Conservation (phyloP, 768 basidiomycete genomes). For the Hypholoma fasciculare region DNA sequence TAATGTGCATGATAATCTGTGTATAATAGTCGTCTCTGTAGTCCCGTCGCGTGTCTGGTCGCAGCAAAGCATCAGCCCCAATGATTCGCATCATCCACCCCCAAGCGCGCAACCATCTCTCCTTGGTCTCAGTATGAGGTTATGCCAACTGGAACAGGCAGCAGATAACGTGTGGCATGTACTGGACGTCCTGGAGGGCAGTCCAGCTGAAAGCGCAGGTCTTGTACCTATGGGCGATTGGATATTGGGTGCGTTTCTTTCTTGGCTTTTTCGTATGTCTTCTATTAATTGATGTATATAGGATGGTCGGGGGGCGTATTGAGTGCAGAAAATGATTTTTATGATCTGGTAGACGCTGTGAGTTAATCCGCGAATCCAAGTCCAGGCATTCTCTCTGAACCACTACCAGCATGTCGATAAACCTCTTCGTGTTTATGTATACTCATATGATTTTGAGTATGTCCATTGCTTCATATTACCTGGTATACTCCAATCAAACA, state of each 20-base stretch:
- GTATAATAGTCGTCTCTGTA: slow-evolving; percentile 70
- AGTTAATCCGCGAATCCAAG: slow-evolving; percentile 26
- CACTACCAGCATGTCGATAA: slow-evolving; percentile 82
- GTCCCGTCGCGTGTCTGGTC: slow-evolving; percentile 87
- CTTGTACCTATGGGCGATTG: slow-evolving; percentile 85
- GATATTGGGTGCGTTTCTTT: slow-evolving; percentile 37
- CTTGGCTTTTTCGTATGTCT: neutral
- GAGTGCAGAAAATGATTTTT: slow-evolving; percentile 92
- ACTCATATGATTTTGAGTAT: slow-evolving; percentile 95
- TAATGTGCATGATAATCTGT: no score
- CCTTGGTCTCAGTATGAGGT: slow-evolving; percentile 91
- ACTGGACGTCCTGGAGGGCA: slow-evolving; percentile 93
- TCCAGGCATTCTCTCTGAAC: neutral
- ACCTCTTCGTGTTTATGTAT: slow-evolving; percentile 92
- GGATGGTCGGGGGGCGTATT: slow-evolving; percentile 96
- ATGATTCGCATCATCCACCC: slow-evolving; percentile 39
- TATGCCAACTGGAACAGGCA: slow-evolving; percentile 88
- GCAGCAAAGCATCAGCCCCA: slow-evolving; percentile 37
- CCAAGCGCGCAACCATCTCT: slow-evolving; percentile 73
- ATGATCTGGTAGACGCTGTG: slow-evolving; percentile 91
- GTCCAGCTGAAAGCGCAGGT: slow-evolving; percentile 94
- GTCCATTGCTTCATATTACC: slow-evolving; percentile 27
- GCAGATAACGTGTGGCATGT: slow-evolving; percentile 98
- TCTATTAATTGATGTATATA: slow-evolving; percentile 58
- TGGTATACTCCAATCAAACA: slow-evolving; percentile 5